Base-by-base conservation (phyloP, 495 filamentous ascomycete genomes). In the Glonium stellatum region DNA sequence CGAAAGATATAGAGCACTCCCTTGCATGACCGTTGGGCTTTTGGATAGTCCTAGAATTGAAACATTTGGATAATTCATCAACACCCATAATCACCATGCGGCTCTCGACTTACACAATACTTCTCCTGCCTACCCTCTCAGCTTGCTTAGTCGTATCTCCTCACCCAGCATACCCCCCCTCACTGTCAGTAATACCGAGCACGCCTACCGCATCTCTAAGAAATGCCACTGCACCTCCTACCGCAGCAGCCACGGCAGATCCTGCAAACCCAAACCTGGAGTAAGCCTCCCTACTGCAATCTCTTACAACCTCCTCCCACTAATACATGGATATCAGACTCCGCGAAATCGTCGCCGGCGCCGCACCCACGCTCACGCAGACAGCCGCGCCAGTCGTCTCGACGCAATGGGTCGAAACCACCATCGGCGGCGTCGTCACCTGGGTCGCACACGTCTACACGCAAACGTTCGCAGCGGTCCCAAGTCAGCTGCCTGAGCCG, bases 401-500 rank as follows among this genome's bases (percentile, higher is more conserved):
- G 8, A 58, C 59, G 31, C 61, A 57, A 55, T 70, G 68, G 69
- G 44, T 64, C 12, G 67, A 67, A 48, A 66, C 69, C n/a, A 37
- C 52, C 31, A 44, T 66, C 25, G 51, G 59, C 42, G 63, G 63
- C 42, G 37, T 46, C 1, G 46, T 39, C 9, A 72, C 69, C 4
- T 70, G 69, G 70, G 59, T 71, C 13, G 57, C 54, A 1, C 34
- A 56, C 22, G 57, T 62, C 18, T 49, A 56, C 47, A 67, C 69
- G 12, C 47, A 69, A 44, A 65, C 57, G 1, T 67, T 65, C 41
- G 55, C 18, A 5, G 44, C 34, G 4, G 61, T 63, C 35, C 56
- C 57, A 22, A 56, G 55, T 9, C 63, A 67, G 59, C 31, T 48
- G 22, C 61, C 69, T 1, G 23, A 1, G 23, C 63, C 66, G 13